phyloP scores from a whole-genome alignment of 2,329 filamentous ascomycete species.

The Aschersonia sp. region DNA sequence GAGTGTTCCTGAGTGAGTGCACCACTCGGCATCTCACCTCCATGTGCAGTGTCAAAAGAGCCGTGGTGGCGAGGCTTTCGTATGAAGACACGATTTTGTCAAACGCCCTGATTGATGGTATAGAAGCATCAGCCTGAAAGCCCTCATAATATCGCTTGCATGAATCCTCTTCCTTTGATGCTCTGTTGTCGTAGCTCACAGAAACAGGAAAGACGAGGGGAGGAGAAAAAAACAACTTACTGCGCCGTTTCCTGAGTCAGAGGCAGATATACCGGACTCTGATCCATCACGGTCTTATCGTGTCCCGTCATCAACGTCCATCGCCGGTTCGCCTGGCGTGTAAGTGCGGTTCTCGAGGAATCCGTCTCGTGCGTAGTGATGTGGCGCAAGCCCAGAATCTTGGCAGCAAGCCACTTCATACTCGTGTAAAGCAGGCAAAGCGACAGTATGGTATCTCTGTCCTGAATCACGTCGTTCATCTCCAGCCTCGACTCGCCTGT shows the following conservation, averaged over 20 bases:
- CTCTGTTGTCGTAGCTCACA: too few species aligned
- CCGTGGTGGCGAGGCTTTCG: constrained; percentile 62
- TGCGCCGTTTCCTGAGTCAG: constrained; percentile 74
- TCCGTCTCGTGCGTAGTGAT: constrained; percentile 64
- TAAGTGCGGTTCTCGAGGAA: constrained; percentile 39
- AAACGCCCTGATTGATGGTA: constrained; percentile 46
- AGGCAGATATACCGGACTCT: constrained; percentile 64
- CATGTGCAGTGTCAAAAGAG: constrained; percentile 75
- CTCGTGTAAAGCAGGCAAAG: constrained; percentile 87
- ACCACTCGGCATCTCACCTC: constrained; percentile 79
- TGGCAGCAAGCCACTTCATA: constrained; percentile 92
- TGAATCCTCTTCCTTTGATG: too few species aligned
- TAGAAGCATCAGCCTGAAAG: neutral
- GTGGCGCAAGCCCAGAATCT: constrained; percentile 66
- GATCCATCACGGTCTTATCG: constrained; percentile 41
- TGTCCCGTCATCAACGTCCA: constrained; percentile 72
- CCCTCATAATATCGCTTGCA: too few species aligned
- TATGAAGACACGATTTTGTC: constrained; percentile 77
- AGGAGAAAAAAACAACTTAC: constrained; percentile 31
- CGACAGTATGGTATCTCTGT: constrained; percentile 72
- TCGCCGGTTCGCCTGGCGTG: constrained; percentile 49
- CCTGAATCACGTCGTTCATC: constrained; percentile 73
- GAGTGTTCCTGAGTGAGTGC: constrained; percentile 54
- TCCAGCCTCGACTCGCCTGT: constrained; percentile 50
- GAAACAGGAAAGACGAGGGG: too few species aligned